Conservation (phyloP, 495 filamentous ascomycete species). For the Aspergillus nidulans region DNA sequence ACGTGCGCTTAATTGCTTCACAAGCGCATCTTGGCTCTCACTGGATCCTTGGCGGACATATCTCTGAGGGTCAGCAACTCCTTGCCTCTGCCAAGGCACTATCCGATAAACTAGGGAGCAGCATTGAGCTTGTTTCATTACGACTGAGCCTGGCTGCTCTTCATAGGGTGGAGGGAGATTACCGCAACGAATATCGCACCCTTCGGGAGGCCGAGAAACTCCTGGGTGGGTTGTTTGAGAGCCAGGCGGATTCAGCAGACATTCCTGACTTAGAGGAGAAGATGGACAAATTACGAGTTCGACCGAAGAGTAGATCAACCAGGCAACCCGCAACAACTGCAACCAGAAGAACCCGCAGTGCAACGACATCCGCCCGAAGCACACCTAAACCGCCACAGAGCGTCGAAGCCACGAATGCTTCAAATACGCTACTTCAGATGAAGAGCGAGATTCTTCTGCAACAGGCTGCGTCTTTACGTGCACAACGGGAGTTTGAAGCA, state of each 20-base stretch:
- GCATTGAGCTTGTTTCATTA: constrained; percentile 45
- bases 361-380: constrained; percentile 27
- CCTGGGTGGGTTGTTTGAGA: constrained; percentile 24
- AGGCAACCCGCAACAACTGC: constrained; percentile 22
- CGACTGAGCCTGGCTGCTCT: constrained; percentile 44
- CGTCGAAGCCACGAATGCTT: constrained; percentile 41
- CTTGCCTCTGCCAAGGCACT: constrained; percentile 47
- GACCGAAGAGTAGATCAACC: constrained; percentile 25
- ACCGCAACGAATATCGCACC: constrained; percentile 48
- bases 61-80: constrained; percentile 57
- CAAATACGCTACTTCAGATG: constrained; percentile 51
- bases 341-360: constrained; percentile 31
- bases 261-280: constrained; percentile 33
- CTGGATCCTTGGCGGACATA: constrained; percentile 58
- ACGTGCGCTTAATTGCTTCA: constrained; percentile 48
- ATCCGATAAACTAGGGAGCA: constrained; percentile 34
- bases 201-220: constrained; percentile 40
- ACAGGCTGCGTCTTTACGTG: constrained; percentile 51
- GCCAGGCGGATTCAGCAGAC: constrained; percentile 17
- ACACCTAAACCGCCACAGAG: constrained; percentile 27
- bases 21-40: constrained; percentile 59
- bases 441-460: constrained; percentile 59
- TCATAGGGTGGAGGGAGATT: constrained; percentile 31
- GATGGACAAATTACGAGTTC: constrained; percentile 37
- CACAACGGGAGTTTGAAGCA: constrained; percentile 36